Evolutionary conservation across 2,329 filamentous ascomycete genomes (phyloP).

Genomic region (Epichloe uncinata): DNA sequence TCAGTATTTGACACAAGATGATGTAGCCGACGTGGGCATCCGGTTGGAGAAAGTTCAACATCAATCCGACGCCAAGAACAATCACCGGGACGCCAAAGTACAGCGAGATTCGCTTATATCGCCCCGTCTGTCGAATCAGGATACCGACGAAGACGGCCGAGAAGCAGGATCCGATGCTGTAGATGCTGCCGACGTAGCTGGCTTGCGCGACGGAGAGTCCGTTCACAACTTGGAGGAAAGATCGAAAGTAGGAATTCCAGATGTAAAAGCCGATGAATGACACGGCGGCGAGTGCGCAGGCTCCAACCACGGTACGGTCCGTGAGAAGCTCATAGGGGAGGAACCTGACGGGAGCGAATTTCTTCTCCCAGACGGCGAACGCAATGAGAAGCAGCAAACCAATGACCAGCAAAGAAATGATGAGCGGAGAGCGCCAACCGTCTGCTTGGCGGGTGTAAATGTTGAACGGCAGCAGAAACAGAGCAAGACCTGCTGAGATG

Average conservation of each 20-base stretch:
- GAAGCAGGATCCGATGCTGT: conserved; percentile 35
- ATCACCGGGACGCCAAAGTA: conserved; percentile 40
- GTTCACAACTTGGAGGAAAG: conserved; percentile 40
- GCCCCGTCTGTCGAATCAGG: conserved; percentile 33
- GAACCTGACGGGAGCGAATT: conserved; percentile 40
- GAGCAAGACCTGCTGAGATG: conserved; percentile 37
- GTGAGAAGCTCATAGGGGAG: conserved; percentile 40
- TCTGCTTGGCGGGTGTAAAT: conserved; percentile 30
- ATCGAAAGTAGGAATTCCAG: conserved; percentile 36
- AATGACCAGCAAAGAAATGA: conserved; percentile 42
- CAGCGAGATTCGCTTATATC: conserved; percentile 38
- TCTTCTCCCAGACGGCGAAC: conserved; percentile 46
- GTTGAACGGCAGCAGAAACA: conserved; percentile 56
- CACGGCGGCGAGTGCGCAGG: conserved; percentile 25
- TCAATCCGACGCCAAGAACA: conserved; percentile 39
- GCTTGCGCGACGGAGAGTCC: conserved; percentile 33
- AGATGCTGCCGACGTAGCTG: conserved; percentile 32
- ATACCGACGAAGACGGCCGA: conserved; percentile 33
- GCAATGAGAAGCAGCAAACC: conserved; percentile 41
- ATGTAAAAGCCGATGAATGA: conserved; percentile 32
- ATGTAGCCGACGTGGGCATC: conserved; percentile 37
- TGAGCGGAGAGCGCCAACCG: conserved; percentile 34
- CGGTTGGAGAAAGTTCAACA: conserved; percentile 44
- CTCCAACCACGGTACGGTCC: conserved; percentile 34
- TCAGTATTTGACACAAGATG: conserved; percentile 46